A percentile compares a stretch with the other conserved stretches of the same genome.
These are phyloP conservation scores for Populus alba DNA, from an alignment of 345 rosid species.

Conservation along the genomic window DNA sequence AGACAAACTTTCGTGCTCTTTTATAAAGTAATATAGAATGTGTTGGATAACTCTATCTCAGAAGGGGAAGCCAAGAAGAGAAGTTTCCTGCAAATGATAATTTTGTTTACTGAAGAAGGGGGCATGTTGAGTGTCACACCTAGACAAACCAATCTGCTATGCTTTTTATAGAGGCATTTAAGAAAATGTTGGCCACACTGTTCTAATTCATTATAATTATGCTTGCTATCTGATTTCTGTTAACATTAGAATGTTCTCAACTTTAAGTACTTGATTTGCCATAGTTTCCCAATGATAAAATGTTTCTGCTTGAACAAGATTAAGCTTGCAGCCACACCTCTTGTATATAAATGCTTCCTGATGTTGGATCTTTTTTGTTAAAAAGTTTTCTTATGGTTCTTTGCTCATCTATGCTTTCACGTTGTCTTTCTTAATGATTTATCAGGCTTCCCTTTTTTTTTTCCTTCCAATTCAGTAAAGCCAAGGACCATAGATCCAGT, in stretches of 20 bases:
- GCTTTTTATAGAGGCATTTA: not conserved
- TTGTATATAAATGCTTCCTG: not conserved
- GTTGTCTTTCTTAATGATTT: not conserved
- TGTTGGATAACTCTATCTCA: not conserved
- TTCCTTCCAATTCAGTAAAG: conserved; percentile 43
- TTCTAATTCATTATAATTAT: not conserved
- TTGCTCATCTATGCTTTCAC: conserved; percentile 1
- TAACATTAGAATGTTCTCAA: no score
- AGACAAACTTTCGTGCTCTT: not conserved
- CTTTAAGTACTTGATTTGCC: no score
- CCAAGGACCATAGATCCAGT: conserved; percentile 47
- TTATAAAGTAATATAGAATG: not conserved
- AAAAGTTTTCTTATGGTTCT: not conserved
- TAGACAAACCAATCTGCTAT: not conserved
- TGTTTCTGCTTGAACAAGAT: not conserved
- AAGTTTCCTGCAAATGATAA: not conserved
- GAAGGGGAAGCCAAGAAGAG: not conserved
- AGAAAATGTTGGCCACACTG: not conserved
- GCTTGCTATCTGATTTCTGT: not conserved
- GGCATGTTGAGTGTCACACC: not conserved
- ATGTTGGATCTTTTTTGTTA: not conserved
- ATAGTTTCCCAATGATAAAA: no score
- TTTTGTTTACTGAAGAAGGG: not conserved
- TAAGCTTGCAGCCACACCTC: not conserved
- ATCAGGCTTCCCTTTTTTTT: not conserved